Evolutionary conservation across 164 flowering plant species (phyloP), one percentile per base, ranked within the genome.

Genomic region (Magnolia changhungtana): DNA sequence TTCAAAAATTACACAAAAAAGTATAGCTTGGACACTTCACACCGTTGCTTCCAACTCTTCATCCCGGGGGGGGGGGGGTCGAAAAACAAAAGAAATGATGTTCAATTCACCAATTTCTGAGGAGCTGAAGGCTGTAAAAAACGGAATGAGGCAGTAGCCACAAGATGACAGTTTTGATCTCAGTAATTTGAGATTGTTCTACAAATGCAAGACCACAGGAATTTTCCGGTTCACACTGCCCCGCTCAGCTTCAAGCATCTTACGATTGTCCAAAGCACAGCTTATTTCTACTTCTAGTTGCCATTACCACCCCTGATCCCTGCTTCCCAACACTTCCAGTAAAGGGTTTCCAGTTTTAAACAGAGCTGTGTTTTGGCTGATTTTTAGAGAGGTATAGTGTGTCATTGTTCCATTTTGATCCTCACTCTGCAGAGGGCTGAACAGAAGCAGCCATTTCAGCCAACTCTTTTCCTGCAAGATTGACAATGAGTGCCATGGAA

Each of bases 401-500:
- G 8, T 72, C n/a, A 64, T 51, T 19, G 14, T 45, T 63, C 6
- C n/a, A 21, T 29, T 63, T 63, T 21, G 29, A 19, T 61, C 70
- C 70, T 79, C 73, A 82, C 16, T 73, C 52, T 37, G 82, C 64
- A 61, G 87, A 24, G 23, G 77, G 61, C 45, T 80, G 63, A 74
- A 83, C 71, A 21, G 89, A 81, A 52, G 85, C 79, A 63, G 88
- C 89, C 68, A 89, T 75, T 78, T 88, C 87, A 63, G 83, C 86
- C 77, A 90, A 80, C 77, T 88, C 86, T 78, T 85, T 80, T 69
- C 84, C 77, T 24, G 85, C 88, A 74, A 89, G 89, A 63, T 78
- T 88, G 19, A 88, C 84, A 31, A 92, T 85, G 72, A 89, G 87
- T 77, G 87, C 97, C 81, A 90, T 81, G 52, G 97, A 83, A 74